Evolutionary conservation across 2,329 filamentous ascomycete species (phyloP).

Genomic region (Penicillium sclerotigenum): DNA sequence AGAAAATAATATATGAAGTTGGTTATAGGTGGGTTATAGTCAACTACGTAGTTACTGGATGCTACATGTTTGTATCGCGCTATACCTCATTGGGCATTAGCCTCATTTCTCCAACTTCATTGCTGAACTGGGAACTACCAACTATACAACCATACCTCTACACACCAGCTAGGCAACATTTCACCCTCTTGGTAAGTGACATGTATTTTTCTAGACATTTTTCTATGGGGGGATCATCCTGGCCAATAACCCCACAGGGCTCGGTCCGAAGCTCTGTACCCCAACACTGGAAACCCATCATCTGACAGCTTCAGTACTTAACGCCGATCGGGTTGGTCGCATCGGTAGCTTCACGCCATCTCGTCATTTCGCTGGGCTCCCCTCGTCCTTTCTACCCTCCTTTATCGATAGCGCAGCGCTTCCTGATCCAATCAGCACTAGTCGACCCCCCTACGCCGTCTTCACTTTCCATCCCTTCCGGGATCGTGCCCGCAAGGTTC

Average conservation of each 20-base stretch:
- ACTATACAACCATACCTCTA: background rate
- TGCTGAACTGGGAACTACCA: background rate
- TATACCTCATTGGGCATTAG: conserved; percentile 1
- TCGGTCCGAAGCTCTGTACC: conserved; percentile 6
- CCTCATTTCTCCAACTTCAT: conserved; percentile 9
- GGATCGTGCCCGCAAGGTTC: conserved; percentile 16
- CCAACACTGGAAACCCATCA: conserved; percentile 12
- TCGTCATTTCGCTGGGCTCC: conserved; percentile 21
- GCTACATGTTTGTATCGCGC: background rate
- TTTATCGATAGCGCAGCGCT: conserved; percentile 20
- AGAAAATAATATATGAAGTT: background rate
- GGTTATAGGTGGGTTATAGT: background rate
- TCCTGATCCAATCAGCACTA: conserved; percentile 22
- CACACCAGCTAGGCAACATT: background rate
- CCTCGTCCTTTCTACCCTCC: conserved; percentile 9
- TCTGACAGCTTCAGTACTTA: conserved; percentile 20
- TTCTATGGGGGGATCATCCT: background rate
- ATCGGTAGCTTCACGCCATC: conserved; percentile 27
- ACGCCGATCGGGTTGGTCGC: conserved; percentile 24
- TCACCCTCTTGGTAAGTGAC: background rate
- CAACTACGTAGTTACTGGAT: background rate
- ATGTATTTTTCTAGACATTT: background rate
- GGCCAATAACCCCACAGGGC: conserved; percentile 1
- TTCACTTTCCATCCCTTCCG: conserved; percentile 9
- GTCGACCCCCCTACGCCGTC: conserved; percentile 1